These are phyloP conservation scores for Venturia oleaginea DNA, from an alignment of 2,329 filamentous ascomycete genomes.

Conservation along the genomic window DNA sequence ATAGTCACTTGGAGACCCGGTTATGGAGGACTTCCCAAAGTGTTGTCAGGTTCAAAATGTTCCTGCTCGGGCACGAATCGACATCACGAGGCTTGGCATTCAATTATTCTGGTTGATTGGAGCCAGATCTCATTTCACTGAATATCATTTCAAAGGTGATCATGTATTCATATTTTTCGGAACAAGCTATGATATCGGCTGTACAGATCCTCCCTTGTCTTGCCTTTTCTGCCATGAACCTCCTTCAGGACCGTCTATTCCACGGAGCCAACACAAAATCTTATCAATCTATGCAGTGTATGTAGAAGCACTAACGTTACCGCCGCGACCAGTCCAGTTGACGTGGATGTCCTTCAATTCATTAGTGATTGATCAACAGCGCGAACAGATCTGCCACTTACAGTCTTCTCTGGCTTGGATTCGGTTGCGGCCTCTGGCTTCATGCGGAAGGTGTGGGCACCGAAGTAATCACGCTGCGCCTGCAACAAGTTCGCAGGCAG, in stretches of 20 bases:
- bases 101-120: background rate
- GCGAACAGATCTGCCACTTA: background rate
- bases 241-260: background rate
- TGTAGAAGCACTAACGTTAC: constrained; percentile 92
- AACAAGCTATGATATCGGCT: background rate
- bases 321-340: constrained; percentile 98
- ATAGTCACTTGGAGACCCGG: background rate
- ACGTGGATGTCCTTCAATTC: constrained; percentile 74
- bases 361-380: background rate
- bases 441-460: constrained; percentile 49
- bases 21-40: background rate
- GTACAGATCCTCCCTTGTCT: background rate
- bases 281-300: constrained; percentile 69
- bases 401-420: constrained; percentile 65
- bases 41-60: background rate
- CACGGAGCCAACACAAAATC: background rate
- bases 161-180: background rate
- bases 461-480: constrained; percentile 99
- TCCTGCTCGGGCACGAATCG: background rate
- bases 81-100: background rate
- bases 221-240: background rate
- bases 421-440: constrained; percentile 42
- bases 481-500: constrained; percentile 97
- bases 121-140: background rate
- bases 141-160: background rate